Percentiles rank a stretch among this genome's conserved stretches.
Evolutionary conservation across 202 grass and related monocot species (phyloP).

Genomic region (Brachypodium distachyon): DNA sequence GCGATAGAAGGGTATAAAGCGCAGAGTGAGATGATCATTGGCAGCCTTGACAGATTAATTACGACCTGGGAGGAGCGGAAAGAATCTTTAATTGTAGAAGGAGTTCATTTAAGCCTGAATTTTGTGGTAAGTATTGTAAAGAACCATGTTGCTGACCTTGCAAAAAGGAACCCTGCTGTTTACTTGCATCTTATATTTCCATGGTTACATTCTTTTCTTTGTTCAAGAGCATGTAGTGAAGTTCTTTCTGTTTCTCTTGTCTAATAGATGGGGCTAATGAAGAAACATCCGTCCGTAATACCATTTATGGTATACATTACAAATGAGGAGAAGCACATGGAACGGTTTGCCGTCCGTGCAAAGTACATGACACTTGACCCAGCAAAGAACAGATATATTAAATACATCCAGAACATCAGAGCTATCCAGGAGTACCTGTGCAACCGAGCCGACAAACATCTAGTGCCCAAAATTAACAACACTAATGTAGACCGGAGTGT

Average conservation of each 20-base stretch:
- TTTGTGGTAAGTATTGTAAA: conserved; percentile 69
- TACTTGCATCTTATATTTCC: not conserved
- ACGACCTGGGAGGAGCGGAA: conserved; percentile 95
- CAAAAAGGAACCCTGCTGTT: not conserved
- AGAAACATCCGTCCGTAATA: conserved; percentile 92
- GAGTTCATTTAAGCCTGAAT: conserved; percentile 97
- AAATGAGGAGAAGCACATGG: conserved; percentile 92
- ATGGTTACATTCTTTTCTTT: not conserved
- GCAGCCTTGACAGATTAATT: conserved; percentile 92
- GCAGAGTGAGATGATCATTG: conserved; percentile 95
- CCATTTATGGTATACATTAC: conserved; percentile 97
- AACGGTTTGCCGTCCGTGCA: conserved; percentile 89
- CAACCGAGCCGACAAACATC: conserved; percentile 86
- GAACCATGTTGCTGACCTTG: not conserved
- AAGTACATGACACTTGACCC: conserved; percentile 98
- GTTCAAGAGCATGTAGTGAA: not conserved
- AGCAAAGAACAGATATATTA: conserved; percentile 91
- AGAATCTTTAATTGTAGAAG: conserved; percentile 91
- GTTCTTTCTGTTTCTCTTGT: conserved; percentile 19
- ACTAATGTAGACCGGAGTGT: conserved; percentile 92
- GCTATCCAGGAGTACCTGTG: conserved; percentile 88
- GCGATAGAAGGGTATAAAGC: conserved; percentile 94
- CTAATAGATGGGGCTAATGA: conserved; percentile 94
- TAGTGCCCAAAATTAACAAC: conserved; percentile 94
- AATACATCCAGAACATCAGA: conserved; percentile 92